These are phyloP conservation scores for Sporopachydermia quercuum DNA, from an alignment of 805 yeast genomes.

Conservation along the genomic window DNA sequence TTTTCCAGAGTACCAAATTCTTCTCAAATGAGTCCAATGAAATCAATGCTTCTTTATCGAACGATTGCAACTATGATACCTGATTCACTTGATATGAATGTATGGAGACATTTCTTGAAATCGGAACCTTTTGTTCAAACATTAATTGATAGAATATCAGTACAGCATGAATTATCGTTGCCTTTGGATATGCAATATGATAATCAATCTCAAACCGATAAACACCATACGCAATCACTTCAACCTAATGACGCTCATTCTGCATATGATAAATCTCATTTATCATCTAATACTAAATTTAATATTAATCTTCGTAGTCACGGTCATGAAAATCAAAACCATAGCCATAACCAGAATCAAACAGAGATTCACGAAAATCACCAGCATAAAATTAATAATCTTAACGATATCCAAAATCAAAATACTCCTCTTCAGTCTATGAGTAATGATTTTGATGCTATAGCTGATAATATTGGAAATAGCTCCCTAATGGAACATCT, in stretches of 20 bases:
- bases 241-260: too few relatives aligned
- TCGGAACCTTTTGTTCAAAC: neutral
- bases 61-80: neutral
- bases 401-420: neutral
- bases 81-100: neutral
- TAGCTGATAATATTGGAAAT: too few relatives aligned
- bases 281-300: too few relatives aligned
- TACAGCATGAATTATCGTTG: neutral
- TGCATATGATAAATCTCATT: too few relatives aligned
- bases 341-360: neutral
- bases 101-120: neutral
- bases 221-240: too few relatives aligned
- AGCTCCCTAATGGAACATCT: too few relatives aligned
- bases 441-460: neutral
- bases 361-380: too few relatives aligned
- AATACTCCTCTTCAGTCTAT: neutral
- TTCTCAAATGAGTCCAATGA: neutral
- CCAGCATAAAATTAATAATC: too few relatives aligned
- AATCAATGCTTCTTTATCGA: neutral
- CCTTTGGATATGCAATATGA: neutral
- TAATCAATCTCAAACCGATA: neutral
- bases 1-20: constrained; percentile 6
- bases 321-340: too few relatives aligned
- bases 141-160: neutral
- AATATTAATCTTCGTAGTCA: too few relatives aligned